Evolutionary conservation across 2,329 filamentous ascomycete genomes (phyloP).

Genomic region (Sporothrix pallida): DNA sequence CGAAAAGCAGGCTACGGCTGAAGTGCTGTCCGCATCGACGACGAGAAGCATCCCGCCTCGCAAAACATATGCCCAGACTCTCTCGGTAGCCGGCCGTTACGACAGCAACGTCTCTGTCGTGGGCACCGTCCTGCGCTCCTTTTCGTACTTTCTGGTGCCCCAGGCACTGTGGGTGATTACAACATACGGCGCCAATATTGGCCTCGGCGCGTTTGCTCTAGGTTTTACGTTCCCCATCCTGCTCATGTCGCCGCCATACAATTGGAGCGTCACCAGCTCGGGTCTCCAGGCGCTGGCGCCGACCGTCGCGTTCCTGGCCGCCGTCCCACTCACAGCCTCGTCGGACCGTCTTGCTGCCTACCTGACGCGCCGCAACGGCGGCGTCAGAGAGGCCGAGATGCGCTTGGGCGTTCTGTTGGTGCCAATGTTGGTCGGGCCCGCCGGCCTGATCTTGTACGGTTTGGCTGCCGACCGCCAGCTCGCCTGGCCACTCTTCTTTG

Average conservation of each 20-base stretch:
- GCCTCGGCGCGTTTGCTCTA: slow-evolving; percentile 56
- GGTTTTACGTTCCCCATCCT: slow-evolving; percentile 57
- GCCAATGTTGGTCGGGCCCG: slow-evolving; percentile 49
- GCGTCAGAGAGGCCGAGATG: slow-evolving; percentile 57
- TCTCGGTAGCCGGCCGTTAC: slow-evolving; percentile 52
- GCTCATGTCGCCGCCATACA: slow-evolving; percentile 53
- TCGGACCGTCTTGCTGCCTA: slow-evolving; percentile 52
- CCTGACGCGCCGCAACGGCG: slow-evolving; percentile 52
- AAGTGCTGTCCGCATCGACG: neutral
- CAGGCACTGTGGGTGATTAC: slow-evolving; percentile 57
- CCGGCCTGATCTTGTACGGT: slow-evolving; percentile 52
- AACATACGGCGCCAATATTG: slow-evolving; percentile 55
- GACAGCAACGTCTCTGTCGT: slow-evolving; percentile 53
- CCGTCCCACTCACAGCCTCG: slow-evolving; percentile 52
- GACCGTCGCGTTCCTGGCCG: slow-evolving; percentile 47
- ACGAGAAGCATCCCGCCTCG: slow-evolving; percentile 42
- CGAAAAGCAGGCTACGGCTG: neutral
- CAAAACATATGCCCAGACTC: slow-evolving; percentile 50
- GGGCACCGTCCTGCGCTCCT: slow-evolving; percentile 52
- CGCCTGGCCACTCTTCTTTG: slow-evolving; percentile 56
- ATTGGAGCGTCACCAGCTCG: slow-evolving; percentile 52
- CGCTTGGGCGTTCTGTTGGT: slow-evolving; percentile 49
- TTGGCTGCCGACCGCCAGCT: slow-evolving; percentile 48
- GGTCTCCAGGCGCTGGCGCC: slow-evolving; percentile 53
- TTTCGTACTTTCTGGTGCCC: slow-evolving; percentile 55